Evolutionary conservation across 768 basidiomycete genomes (phyloP).

Genomic region (Leccinum uliginosum): DNA sequence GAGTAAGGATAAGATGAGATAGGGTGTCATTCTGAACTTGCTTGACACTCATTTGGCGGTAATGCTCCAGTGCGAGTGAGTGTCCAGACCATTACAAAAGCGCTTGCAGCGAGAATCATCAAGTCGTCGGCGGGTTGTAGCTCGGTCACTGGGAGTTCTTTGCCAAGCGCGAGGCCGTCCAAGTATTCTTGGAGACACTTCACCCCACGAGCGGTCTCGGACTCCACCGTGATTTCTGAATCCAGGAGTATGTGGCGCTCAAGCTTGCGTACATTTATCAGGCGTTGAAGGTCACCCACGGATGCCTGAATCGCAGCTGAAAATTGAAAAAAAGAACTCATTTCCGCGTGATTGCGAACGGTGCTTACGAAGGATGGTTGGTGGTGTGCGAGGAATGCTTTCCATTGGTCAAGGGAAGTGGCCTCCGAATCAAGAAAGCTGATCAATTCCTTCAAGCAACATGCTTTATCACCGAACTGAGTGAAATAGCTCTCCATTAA

Average conservation of each 20-base stretch:
- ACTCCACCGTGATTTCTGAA: constrained; percentile 50
- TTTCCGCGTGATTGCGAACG: constrained; percentile 6
- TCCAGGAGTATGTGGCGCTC: constrained; percentile 53
- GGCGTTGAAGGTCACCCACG: constrained; percentile 51
- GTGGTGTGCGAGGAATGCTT: constrained; percentile 46
- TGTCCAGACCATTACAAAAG: constrained; percentile 61
- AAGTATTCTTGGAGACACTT: constrained; percentile 61
- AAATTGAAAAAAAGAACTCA: constrained; percentile 16
- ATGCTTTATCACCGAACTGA: constrained; percentile 72
- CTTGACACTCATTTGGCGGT: constrained; percentile 71
- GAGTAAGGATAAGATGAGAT: constrained; percentile 75
- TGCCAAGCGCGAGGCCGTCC: constrained; percentile 62
- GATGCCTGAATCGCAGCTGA: constrained; percentile 38
- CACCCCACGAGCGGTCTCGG: constrained; percentile 49
- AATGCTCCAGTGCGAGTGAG: constrained; percentile 73
- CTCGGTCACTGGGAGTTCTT: constrained; percentile 65
- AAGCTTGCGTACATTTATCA: constrained; percentile 75
- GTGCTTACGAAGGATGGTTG: constrained; percentile 46
- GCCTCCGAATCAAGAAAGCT: constrained; percentile 55
- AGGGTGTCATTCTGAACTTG: constrained; percentile 88
- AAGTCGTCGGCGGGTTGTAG: constrained; percentile 88
- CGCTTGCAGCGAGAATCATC: constrained; percentile 67
- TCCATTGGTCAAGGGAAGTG: constrained; percentile 51
- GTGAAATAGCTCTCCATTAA: constrained; percentile 67
- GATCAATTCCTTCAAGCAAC: constrained; percentile 82